A percentile compares a stretch with the other conserved stretches of the same genome.
phyloP scores from a whole-genome alignment of 306 rosid genomes.

The Delonix regia region DNA sequence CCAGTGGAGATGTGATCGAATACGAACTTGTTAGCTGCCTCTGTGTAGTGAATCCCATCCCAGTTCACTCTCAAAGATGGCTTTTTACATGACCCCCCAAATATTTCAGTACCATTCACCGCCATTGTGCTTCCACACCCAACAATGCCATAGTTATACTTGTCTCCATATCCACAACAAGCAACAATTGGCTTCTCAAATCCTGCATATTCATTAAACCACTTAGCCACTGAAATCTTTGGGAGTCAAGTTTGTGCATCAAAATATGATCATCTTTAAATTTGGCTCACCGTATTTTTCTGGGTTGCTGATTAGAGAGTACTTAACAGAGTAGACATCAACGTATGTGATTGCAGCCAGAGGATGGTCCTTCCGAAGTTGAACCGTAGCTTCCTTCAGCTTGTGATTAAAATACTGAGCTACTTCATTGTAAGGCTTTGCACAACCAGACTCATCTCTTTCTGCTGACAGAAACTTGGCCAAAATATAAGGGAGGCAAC shows the following conservation, averaged over 20 bases:
- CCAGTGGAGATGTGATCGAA: conserved; percentile 50
- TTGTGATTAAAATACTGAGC: conserved; percentile 58
- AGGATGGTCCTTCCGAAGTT: conserved; percentile 53
- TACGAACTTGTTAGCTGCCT: conserved; percentile 50
- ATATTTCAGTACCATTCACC: conserved; percentile 37
- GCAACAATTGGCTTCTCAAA: conserved; percentile 49
- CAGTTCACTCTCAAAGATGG: conserved; percentile 44
- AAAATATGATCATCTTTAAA: not conserved
- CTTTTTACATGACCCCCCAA: conserved; percentile 49
- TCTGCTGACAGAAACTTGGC: conserved; percentile 26
- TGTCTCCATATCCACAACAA: conserved; percentile 67
- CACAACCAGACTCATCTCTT: conserved; percentile 61
- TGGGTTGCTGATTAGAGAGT: conserved; percentile 44
- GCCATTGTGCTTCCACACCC: conserved; percentile 41
- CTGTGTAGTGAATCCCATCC: conserved; percentile 66
- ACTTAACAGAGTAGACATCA: conserved; percentile 54
- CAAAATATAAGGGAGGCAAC: conserved; percentile 41
- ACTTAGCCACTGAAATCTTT: not conserved
- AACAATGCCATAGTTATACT: conserved; percentile 40
- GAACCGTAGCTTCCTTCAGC: conserved; percentile 49
- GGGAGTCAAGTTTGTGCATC: not conserved
- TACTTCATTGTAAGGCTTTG: no score
- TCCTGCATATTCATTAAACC: conserved; percentile 36
- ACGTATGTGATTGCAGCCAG: conserved; percentile 64
- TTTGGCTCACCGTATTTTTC: conserved; percentile 46